Base-by-base conservation (phyloP, 306 rosid species). In the Coriaria nepalensis region DNA sequence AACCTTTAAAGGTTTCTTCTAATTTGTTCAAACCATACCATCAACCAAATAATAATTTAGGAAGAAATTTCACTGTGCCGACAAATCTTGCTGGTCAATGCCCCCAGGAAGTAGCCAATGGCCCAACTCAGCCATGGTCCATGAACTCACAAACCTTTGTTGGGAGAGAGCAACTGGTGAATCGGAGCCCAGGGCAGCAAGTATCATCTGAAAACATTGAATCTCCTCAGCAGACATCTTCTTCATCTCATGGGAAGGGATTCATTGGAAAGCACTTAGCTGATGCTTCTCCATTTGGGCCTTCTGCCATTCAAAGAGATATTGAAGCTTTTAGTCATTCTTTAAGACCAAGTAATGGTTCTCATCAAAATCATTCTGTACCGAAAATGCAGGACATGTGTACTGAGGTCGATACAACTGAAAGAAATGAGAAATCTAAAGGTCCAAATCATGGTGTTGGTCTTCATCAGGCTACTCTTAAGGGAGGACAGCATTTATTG, bases 311-410 rank as follows among this genome's bases (percentile, higher is more conserved):
- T 39, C 66, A 68, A 42, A 69, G 78, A 72, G 85, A 81, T 66
- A 72, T 78, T 68, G 96, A 83, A 66, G 81, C 75, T 61, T 81
- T 78, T 62, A 95, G 95, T 32, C 81, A 90, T 60, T 72, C 88
- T 56, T 74, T 88, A 63, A 79, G 71, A 60, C 86, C 93, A 61
- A 81, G 70, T 63, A 72, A 55, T 63, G 53, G 61, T 45, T 60
- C 64, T 60, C 78, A 78, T 40, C 87, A 61, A 49, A 71, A 76
- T 58, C 70, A 77, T 61, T 61, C 93, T 20, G 49, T 74, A 52
- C 73, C 59, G 71, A 70, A 78, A 71, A 68, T 54, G 57, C 94
- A 77, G 63, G 70, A 73, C 62, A 60, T 68, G 66, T 59, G 57
- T 63, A 44, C 68, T 14, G 95, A 88, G 34, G 45, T 68, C 43